Evolutionary conservation across 139 green algal genomes (phyloP).

Genomic region (Tetradesmus obliquus): DNA sequence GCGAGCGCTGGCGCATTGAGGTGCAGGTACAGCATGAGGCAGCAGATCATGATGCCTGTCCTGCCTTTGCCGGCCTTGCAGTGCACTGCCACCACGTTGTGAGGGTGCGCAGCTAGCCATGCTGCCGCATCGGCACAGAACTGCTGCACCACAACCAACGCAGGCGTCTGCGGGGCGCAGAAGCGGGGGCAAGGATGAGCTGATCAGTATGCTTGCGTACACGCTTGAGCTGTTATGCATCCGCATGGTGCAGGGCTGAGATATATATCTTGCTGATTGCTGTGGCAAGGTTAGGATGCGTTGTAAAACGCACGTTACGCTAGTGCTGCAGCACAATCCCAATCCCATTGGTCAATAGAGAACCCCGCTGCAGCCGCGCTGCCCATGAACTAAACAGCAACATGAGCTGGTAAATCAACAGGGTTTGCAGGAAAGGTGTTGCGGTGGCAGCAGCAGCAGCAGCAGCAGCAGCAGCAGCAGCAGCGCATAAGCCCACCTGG

Average conservation of each 20-base stretch:
- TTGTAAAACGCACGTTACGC: too few species aligned
- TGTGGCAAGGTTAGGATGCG: too few species aligned
- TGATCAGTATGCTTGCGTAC: neutral
- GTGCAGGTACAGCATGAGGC: constrained; percentile 67
- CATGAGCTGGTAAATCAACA: neutral
- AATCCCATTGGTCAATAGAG: neutral
- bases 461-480: neutral
- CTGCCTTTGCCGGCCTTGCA: constrained; percentile 86
- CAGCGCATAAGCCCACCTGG: constrained; percentile 56
- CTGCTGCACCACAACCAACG: constrained; percentile 62
- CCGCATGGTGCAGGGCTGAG: too few species aligned
- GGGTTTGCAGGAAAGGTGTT: neutral
- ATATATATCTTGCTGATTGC: too few species aligned
- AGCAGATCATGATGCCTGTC: constrained; percentile 76
- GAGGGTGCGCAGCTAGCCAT: constrained; percentile 58
- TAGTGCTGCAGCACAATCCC: too few species aligned
- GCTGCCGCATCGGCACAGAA: constrained; percentile 66
- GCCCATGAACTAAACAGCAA: neutral
- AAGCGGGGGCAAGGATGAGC: neutral
- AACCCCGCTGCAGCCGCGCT: neutral
- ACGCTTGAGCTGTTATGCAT: neutral
- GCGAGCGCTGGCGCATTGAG: constrained; percentile 10
- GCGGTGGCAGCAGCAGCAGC: neutral
- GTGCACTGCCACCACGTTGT: constrained; percentile 73
- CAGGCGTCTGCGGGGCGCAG: constrained; percentile 58